phyloP scores from a whole-genome alignment of 805 yeast genomes.

The Candida methanosorbosa region DNA sequence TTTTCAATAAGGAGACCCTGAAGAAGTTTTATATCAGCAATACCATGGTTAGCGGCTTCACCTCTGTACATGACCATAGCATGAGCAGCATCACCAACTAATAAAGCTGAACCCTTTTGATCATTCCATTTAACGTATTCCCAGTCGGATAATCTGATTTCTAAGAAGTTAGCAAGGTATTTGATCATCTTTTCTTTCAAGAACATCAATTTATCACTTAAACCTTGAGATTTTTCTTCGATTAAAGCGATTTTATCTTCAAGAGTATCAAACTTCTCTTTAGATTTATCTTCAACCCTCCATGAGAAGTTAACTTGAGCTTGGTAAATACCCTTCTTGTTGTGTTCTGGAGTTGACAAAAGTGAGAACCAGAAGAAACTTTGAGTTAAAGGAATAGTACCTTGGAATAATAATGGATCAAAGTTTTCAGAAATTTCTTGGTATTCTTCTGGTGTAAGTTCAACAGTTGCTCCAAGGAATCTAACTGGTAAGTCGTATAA shows the following conservation, averaged over 20 bases:
- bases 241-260: constrained; percentile 5
- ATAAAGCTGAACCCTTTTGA: constrained; percentile 14
- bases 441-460: constrained; percentile 14
- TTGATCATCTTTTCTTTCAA: constrained; percentile 5
- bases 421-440: constrained; percentile 9
- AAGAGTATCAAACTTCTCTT: constrained; percentile 4
- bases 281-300: constrained; percentile 5
- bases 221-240: constrained; percentile 4
- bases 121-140: constrained; percentile 9
- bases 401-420: constrained; percentile 23
- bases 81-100: constrained; percentile 28
- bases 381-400: constrained; percentile 17
- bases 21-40: constrained; percentile 10
- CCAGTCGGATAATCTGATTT: constrained; percentile 11
- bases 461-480: constrained; percentile 20
- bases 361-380: constrained; percentile 24
- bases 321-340: constrained; percentile 5
- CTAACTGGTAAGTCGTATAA: constrained; percentile 18
- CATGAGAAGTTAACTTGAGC: constrained; percentile 14
- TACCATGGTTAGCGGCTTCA: constrained; percentile 14
- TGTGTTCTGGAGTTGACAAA: constrained; percentile 9
- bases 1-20: constrained; percentile 4
- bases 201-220: constrained; percentile 4
- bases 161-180: constrained; percentile 3
- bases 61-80: constrained; percentile 23